Evolutionary conservation across 805 yeast genomes (phyloP).

Genomic region (Yamadazyma kitorensis): DNA sequence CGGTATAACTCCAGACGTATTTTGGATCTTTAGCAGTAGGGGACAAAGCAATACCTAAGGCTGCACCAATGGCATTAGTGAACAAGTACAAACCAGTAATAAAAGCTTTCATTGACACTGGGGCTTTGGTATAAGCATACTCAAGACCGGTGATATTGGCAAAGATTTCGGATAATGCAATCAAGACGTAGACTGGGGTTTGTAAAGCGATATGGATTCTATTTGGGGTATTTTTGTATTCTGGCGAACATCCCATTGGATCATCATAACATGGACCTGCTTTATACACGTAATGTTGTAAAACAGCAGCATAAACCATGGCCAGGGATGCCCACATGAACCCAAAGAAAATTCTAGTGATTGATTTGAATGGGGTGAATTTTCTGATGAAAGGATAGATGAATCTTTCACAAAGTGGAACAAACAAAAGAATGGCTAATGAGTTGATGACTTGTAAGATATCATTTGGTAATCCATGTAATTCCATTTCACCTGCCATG

Average conservation of each 20-base stretch:
- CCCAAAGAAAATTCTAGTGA: constrained; percentile 69
- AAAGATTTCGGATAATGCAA: constrained; percentile 73
- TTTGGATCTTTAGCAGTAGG: constrained; percentile 68
- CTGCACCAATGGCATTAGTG: constrained; percentile 75
- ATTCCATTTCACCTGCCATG: constrained; percentile 71
- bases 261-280: constrained; percentile 72
- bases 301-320: constrained; percentile 74
- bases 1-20: constrained; percentile 65
- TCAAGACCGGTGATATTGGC: constrained; percentile 82
- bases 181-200: constrained; percentile 67
- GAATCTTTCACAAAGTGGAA: constrained; percentile 65
- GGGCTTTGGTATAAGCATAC: constrained; percentile 83
- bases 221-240: constrained; percentile 43
- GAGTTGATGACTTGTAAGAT: constrained; percentile 75
- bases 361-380: constrained; percentile 59
- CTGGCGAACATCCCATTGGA: constrained; percentile 54
- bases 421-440: constrained; percentile 69
- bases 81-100: constrained; percentile 64
- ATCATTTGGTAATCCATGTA: constrained; percentile 79
- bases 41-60: constrained; percentile 69
- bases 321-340: constrained; percentile 62
- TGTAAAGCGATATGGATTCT: constrained; percentile 67
- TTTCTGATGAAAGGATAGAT: constrained; percentile 46
- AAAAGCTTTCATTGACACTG: constrained; percentile 62
- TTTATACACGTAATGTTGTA: constrained; percentile 65